Percentiles rank a stretch among this genome's conserved stretches.
Evolutionary conservation across 371 early-diverging fungal genomes (phyloP).

Genomic region (Catenaria anguillulae): DNA sequence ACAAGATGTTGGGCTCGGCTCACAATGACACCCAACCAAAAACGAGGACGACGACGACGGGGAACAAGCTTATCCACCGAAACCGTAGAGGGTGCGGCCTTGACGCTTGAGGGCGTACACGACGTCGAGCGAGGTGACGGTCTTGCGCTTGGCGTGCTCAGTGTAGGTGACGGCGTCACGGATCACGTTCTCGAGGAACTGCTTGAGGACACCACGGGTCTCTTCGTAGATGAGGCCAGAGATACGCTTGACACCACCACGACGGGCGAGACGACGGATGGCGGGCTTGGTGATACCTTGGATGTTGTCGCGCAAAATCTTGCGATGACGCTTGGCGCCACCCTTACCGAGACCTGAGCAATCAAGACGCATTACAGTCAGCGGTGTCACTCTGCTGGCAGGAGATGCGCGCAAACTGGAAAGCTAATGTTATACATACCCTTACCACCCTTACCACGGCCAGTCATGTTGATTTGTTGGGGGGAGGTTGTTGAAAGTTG

Average conservation of each 20-base stretch:
- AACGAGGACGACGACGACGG: too few species aligned
- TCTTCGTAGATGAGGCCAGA: constrained; percentile 98
- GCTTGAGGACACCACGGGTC: constrained; percentile 91
- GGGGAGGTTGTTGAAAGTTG: too few species aligned
- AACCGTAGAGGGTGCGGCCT: constrained; percentile 89
- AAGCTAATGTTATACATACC: not conserved
- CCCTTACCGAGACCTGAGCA: constrained; percentile 77
- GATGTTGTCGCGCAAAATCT: constrained; percentile 97
- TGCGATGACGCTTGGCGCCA: constrained; percentile 97
- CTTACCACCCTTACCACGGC: constrained; percentile 96
- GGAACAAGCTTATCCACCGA: constrained; percentile 20
- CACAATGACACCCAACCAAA: too few species aligned
- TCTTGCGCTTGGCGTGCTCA: constrained; percentile 99
- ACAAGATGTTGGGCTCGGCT: too few species aligned
- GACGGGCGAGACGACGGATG: constrained; percentile 99
- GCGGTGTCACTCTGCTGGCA: too few species aligned
- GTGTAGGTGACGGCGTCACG: constrained; percentile 97
- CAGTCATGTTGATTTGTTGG: constrained; percentile 48
- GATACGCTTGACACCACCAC: constrained; percentile 99
- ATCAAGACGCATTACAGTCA: too few species aligned
- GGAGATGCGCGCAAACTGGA: too few species aligned
- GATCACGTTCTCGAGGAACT: constrained; percentile 96
- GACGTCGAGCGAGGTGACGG: constrained; percentile 87
- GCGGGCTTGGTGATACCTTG: constrained; percentile 99
- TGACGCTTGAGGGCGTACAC: constrained; percentile 97